phyloP scores from a whole-genome alignment of 2,329 filamentous ascomycete species.

The Talaromyces funiculosus region DNA sequence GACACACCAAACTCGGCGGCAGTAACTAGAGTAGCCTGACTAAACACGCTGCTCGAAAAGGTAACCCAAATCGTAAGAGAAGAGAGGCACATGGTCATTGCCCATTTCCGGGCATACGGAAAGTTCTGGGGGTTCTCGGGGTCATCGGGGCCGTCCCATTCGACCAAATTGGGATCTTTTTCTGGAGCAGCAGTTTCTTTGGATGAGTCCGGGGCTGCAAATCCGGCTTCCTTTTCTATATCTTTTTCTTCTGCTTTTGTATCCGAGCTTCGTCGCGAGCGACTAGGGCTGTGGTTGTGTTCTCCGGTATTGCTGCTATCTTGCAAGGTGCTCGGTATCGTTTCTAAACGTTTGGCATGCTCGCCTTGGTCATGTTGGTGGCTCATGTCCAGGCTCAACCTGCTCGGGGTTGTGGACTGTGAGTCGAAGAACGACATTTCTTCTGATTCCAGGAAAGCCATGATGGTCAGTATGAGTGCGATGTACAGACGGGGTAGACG shows the following conservation, averaged over 20 bases:
- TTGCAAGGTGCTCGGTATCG: conserved; percentile 6
- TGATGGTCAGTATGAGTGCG: background rate
- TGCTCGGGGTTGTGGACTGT: conserved; percentile 7
- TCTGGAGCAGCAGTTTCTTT: conserved; percentile 1
- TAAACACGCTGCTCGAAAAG: conserved; percentile 45
- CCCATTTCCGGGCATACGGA: conserved; percentile 31
- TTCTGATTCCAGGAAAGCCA: background rate
- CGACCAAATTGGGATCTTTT: conserved; percentile 27
- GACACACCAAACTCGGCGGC: conserved; percentile 43
- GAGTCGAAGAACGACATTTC: conserved; percentile 11
- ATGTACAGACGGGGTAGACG: background rate
- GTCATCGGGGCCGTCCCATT: conserved; percentile 27
- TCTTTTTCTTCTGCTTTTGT: conserved; percentile 2
- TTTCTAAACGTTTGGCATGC: conserved; percentile 1
- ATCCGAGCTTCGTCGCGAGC: conserved; percentile 1
- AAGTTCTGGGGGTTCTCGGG: conserved; percentile 28
- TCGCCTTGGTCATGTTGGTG: background rate
- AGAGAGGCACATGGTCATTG: conserved; percentile 38
- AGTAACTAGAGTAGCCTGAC: conserved; percentile 37
- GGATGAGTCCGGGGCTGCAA: background rate
- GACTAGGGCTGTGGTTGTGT: background rate
- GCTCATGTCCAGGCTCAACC: conserved; percentile 10
- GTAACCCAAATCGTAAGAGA: conserved; percentile 44
- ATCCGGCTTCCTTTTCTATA: background rate
- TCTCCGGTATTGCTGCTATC: background rate